Conservation (phyloP, 1,139 yeast species). For the Hemisphaericaspora xylanilytica region DNA sequence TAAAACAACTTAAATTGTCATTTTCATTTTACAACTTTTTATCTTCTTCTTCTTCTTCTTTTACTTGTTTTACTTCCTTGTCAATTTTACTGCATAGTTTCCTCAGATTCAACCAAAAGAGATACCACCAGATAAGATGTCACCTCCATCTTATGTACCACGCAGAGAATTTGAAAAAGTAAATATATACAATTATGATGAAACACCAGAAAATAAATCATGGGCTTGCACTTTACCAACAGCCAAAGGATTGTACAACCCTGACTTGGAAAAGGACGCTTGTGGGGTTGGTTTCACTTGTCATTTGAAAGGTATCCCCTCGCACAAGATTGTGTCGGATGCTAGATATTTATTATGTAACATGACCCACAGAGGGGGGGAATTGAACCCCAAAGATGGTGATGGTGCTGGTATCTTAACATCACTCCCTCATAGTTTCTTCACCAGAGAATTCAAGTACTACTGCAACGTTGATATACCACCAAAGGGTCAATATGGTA, state of each 20-base stretch:
- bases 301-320: slow-evolving; percentile 81
- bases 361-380: slow-evolving; percentile 99
- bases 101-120: too few relatives aligned
- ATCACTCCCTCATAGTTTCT: slow-evolving; percentile 86
- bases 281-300: slow-evolving; percentile 99
- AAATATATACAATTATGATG: slow-evolving; percentile 63
- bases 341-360: slow-evolving; percentile 86
- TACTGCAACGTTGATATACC: slow-evolving; percentile 64
- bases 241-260: slow-evolving; percentile 88
- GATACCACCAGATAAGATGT: too few relatives aligned
- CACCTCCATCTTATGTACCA: slow-evolving; percentile 32
- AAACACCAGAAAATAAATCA: slow-evolving; percentile 72
- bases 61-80: too few relatives aligned
- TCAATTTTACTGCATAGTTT: too few relatives aligned
- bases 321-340: slow-evolving; percentile 93
- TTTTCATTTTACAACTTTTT: too few relatives aligned
- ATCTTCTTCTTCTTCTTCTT: too few relatives aligned
- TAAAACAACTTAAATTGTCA: too few relatives aligned
- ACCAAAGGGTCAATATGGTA: slow-evolving; percentile 82
- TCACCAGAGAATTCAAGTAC: slow-evolving; percentile 76
- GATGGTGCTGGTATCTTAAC: slow-evolving; percentile 98
- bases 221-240: slow-evolving; percentile 93
- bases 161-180: slow-evolving; percentile 38
- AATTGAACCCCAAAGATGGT: slow-evolving; percentile 94
- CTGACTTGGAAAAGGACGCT: slow-evolving; percentile 92